Conservation (phyloP, 2,329 filamentous ascomycete genomes). For the Raffaelea ambrosiae region DNA sequence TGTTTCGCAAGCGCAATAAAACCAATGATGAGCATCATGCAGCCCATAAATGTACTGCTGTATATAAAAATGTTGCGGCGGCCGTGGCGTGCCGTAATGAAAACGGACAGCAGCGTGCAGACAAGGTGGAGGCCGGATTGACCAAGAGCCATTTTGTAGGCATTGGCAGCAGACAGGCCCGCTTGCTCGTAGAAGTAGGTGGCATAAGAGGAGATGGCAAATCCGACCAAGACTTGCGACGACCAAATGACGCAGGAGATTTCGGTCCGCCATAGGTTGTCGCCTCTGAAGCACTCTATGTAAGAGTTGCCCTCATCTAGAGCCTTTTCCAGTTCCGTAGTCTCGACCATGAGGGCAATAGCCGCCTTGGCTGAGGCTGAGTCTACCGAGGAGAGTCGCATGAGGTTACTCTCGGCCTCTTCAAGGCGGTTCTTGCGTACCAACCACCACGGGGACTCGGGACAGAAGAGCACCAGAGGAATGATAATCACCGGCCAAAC, state of each 20-base stretch:
- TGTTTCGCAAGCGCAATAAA: background rate
- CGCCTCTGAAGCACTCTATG: constrained; percentile 36
- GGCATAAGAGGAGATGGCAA: constrained; percentile 24
- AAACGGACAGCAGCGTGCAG: constrained; percentile 9
- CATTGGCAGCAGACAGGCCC: constrained; percentile 20
- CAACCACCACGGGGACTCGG: constrained; percentile 38
- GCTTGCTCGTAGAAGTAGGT: constrained; percentile 16
- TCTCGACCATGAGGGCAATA: constrained; percentile 38
- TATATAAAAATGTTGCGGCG: constrained; percentile 12
- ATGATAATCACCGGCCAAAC: constrained; percentile 32
- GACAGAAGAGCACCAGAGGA: constrained; percentile 28
- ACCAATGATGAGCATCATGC: constrained; percentile 9
- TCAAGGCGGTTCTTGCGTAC: constrained; percentile 28
- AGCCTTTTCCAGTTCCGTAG: constrained; percentile 30
- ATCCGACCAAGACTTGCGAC: constrained; percentile 19
- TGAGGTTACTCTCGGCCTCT: constrained; percentile 19
- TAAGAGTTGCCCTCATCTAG: constrained; percentile 32
- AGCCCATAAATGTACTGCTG: constrained; percentile 8
- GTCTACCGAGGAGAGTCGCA: constrained; percentile 22
- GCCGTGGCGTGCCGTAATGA: constrained; percentile 10
- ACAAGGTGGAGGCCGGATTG: constrained; percentile 20
- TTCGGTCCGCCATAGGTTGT: constrained; percentile 34
- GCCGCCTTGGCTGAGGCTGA: constrained; percentile 3
- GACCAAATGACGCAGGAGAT: constrained; percentile 30
- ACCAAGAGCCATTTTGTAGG: constrained; percentile 24